Evolutionary conservation across 148 eudicot genomes (phyloP), one percentile per base, ranked within the genome.

Genomic region (Amaranthus hypochondriacus): DNA sequence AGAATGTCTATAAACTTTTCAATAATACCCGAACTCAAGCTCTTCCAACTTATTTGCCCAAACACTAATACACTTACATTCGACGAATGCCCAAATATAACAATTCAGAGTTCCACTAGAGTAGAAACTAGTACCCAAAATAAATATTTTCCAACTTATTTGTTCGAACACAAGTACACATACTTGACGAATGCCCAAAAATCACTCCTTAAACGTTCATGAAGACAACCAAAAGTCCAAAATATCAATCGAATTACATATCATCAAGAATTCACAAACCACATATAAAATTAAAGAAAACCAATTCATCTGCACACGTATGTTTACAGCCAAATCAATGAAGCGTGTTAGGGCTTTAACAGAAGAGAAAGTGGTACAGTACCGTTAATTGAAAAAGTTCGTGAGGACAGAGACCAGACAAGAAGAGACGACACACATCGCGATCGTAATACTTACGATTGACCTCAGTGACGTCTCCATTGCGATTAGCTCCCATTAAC

Each of bases 351-450:
- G 68, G 72, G 71, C 48, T 59, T 48, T 6, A 12, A n/a, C 48
- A 63, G 21, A 47, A 66, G 68, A 46, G 65, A 3, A 2, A 15
- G 58, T 28, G 39, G 39, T 15, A 2, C 9, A 81, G 58, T 83
- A 94, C 98, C 69, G 98, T 94, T 62, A 94, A 84, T 59, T 94
- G 98, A 81, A 94, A 94, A 68, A 94, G 98, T 53, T 94, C 98
- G 78, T 94, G 98, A 74, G 98, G 98, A 70, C 98, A 94, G 28
- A 94, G 96, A 55, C 98, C 98, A 58, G 89, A 88, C 74, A 94
- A 84, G 84, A 80, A 92, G 73, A 91, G 86, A 65, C 97, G 98
- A 65, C 97, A 94, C 56, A 94, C 96, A 62, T 94, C 98, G 4
- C 98, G 98, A 77, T 94, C 98, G 85, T 78, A 88, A 85, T 92